Conservation (phyloP, 2,329 filamentous ascomycete species). For the Leptographium lundbergii region DNA sequence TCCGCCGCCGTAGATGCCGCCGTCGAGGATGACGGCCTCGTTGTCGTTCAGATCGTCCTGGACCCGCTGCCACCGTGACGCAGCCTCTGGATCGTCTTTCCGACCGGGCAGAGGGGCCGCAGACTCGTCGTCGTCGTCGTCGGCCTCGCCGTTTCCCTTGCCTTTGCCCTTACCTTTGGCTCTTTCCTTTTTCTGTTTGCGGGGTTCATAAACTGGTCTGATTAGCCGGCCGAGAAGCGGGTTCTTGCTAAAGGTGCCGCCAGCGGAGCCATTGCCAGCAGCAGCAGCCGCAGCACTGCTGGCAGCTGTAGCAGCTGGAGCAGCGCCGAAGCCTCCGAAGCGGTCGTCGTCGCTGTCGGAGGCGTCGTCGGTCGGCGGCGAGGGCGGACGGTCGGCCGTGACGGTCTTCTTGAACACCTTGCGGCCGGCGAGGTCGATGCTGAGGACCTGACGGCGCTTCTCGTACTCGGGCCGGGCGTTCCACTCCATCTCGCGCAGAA, state of each 20-base stretch:
- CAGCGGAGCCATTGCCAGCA: constrained; percentile 22
- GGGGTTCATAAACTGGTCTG: constrained; percentile 43
- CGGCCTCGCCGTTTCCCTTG: constrained; percentile 1
- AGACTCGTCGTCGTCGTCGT: not conserved
- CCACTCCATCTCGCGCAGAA: constrained; percentile 78
- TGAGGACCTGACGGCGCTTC: constrained; percentile 72
- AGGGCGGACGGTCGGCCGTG: constrained; percentile 44
- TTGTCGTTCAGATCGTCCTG: constrained; percentile 49
- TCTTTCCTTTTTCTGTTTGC: constrained; percentile 22
- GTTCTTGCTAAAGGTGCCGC: constrained; percentile 55
- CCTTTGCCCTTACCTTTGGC: not conserved
- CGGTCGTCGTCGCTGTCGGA: constrained; percentile 9
- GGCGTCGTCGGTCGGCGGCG: constrained; percentile 25
- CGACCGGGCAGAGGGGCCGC: constrained; percentile 23
- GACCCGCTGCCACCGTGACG: constrained; percentile 42
- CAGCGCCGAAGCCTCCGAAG: constrained; percentile 16
- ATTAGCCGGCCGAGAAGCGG: constrained; percentile 53
- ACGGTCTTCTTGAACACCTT: constrained; percentile 65
- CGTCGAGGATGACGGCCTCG: constrained; percentile 45
- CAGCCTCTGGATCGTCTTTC: constrained; percentile 20
- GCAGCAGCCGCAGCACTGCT: constrained; percentile 21
- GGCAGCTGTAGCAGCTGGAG: constrained; percentile 13
- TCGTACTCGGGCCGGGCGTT: constrained; percentile 76
- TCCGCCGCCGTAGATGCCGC: constrained; percentile 30
- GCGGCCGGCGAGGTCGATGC: constrained; percentile 67